Conservation (phyloP, 108 stramenopile species). For the Cyclostephanos tholiformis region DNA sequence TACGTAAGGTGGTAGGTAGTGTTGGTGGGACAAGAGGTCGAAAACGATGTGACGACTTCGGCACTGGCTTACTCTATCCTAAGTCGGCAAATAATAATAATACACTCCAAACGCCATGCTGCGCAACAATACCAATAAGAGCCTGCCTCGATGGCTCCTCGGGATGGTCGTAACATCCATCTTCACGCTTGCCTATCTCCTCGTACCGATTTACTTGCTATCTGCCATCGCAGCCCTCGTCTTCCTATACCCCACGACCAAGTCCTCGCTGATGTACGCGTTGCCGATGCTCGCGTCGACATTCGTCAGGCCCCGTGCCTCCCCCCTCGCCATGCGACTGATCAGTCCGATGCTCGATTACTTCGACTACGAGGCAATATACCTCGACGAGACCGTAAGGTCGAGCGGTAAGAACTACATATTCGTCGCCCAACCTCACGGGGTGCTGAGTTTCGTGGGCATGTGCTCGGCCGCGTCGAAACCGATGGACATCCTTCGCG, state of each 20-base stretch:
- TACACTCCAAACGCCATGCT: not conserved
- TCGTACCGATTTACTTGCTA: slow-evolving; percentile 64
- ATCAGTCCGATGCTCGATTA: slow-evolving; percentile 60
- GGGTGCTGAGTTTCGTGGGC: slow-evolving; percentile 48
- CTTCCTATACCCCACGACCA: slow-evolving; percentile 31
- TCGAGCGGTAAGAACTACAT: slow-evolving; percentile 37
- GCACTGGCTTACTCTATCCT: too few relatives aligned
- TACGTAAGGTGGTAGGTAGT: too few relatives aligned
- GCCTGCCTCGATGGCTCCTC: slow-evolving; percentile 42
- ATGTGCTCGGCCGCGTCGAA: slow-evolving; percentile 42
- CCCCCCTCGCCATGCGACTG: slow-evolving; percentile 20
- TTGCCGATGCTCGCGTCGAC: slow-evolving; percentile 46
- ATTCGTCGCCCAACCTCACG: slow-evolving; percentile 66
- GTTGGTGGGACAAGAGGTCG: too few relatives aligned
- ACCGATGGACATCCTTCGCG: slow-evolving; percentile 10
- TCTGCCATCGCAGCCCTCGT: slow-evolving; percentile 23
- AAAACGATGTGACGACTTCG: too few relatives aligned
- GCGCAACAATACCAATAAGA: slow-evolving; percentile 1
- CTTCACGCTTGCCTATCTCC: slow-evolving; percentile 64
- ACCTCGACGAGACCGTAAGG: slow-evolving; percentile 48
- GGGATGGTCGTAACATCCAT: slow-evolving; percentile 54
- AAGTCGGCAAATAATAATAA: too few relatives aligned
- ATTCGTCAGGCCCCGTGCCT: slow-evolving; percentile 28
- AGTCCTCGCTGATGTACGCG: slow-evolving; percentile 24
- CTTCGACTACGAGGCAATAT: slow-evolving; percentile 68